A percentile compares a stretch with the other conserved stretches of the same genome.
phyloP scores from a whole-genome alignment of 148 eudicot genomes.

The Cornus florida region DNA sequence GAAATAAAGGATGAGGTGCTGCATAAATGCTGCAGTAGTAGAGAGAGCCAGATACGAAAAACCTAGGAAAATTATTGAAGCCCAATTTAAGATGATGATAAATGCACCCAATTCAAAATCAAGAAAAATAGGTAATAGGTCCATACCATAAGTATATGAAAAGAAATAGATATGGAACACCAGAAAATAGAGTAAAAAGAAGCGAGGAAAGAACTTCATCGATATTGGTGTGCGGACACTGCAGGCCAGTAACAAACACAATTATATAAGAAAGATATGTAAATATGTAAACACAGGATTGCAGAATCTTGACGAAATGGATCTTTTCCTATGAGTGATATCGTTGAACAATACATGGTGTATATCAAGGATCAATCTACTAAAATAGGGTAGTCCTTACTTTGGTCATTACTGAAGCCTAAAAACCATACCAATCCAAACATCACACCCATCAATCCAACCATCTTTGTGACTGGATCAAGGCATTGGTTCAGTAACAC shows the following conservation, averaged over 20 bases:
- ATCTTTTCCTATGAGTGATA: not conserved
- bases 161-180: slow-evolving; percentile 97
- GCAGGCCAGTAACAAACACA: slow-evolving; percentile 36
- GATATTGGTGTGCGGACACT: slow-evolving; percentile 99
- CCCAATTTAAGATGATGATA: slow-evolving; percentile 5
- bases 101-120: not conserved
- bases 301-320: not conserved
- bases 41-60: slow-evolving; percentile 93
- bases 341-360: not conserved
- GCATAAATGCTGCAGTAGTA: slow-evolving; percentile 96
- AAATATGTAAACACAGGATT: not conserved
- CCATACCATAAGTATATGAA: slow-evolving; percentile 86
- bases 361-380: not conserved
- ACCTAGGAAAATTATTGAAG: slow-evolving; percentile 40
- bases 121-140: slow-evolving; percentile 15
- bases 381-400: not conserved
- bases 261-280: slow-evolving; percentile 5
- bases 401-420: not conserved
- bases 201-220: slow-evolving; percentile 98
- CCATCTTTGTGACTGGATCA: not conserved
- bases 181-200: slow-evolving; percentile 93
- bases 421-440: not conserved
- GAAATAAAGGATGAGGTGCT: slow-evolving; percentile 90
- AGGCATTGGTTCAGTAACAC: not conserved
- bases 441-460: not conserved